Base-by-base conservation (phyloP, 2,329 filamentous ascomycete genomes). In the Aspergillus viridinutans region DNA sequence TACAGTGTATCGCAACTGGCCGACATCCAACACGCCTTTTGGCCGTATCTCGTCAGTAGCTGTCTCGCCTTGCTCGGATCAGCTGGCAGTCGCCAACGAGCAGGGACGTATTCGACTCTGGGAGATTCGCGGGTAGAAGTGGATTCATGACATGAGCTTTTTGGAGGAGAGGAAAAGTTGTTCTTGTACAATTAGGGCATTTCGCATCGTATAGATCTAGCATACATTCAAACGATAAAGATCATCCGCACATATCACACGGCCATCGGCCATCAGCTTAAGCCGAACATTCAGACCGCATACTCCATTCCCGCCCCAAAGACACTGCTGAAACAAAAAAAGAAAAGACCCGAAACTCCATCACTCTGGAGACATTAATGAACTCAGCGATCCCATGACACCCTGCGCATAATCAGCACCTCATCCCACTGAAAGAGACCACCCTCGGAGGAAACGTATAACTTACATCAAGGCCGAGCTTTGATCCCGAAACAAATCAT, bases 1-100 rank as follows among this genome's bases (percentile, higher is more conserved):
- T 73, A 96, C 92, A 1, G 90, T 97, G 21, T 99, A 94, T 81
- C 86, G 88, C 68, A 99, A 99, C 75, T 99, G 94, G 94, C 94
- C 94, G 25, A 99, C 93, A 54, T 85, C 86, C 61, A 87, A 89
- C 72, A 99, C 94, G 56, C 92, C 92, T 0, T 76, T 99, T 59
- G 94, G 94, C 0, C 83, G 91, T 58, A 86, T 97, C 63, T 90
- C 90, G 2, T 81, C 85, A 1, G 84, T 92, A 58, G 87, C 89
- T 3, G 89, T 90, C 70, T 83, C 83, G 21, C 80, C 78, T 5
- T 80, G 81, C 60, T 89, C 85, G 59, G 83, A 89, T 66, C 73
- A 92, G 67, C 72, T 99, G 62, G 90, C 90, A 10, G 89, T 97
- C 53, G 93, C 87, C 20, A 97, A 96, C 69, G 93, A 97, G 71